Base-by-base conservation (phyloP, 345 rosid genomes). In the Populus ilicifolia region DNA sequence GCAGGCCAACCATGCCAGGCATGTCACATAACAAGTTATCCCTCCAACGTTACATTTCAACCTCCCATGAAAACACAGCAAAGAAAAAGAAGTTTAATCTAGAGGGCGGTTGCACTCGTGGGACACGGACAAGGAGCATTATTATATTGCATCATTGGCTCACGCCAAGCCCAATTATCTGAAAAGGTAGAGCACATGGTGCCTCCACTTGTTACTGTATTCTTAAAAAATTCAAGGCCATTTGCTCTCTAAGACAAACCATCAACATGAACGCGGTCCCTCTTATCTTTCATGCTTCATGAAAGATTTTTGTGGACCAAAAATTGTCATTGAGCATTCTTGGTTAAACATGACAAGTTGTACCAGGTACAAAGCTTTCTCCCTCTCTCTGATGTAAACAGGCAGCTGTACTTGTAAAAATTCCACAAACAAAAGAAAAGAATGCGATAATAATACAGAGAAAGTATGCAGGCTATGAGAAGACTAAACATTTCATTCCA, bases 131-230 rank as follows among this genome's bases (percentile, higher is more conserved):
- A 78, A 36, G 52, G 36, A 73, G 56, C 77, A 83, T 77, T 72
- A 86, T 83, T 67, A 44, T 63, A 79, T 74, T 54, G 80, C 74
- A 83, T 81, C 74, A 83, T 77, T 85, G 72, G 69, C 69, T 76
- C 79, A 59, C 70, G 83, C 83, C 81, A 68, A 67, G 73, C 69
- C 80, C 72, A 23, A 20, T 61, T 70, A 71, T 71, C 73, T 38
- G 59, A 75, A 75, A 44, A 38, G 18, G 23, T 33, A 78, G 59
- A 52, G 75, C 86, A 78, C 80, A 78, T 75, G 80, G 44, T 52
- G 48, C 67, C 74, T 43, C 30, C 25, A 71, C 78, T 59, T 68
- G 41, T 69, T 72, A 54, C 64, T 71, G 65, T 35, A 33, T 33
- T 50, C 48, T 59, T 14, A 44, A 48, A 78, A 74, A 59, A 67